These are phyloP conservation scores for Kodamaea suecica DNA, from an alignment of 1,139 yeast species.

Conservation along the genomic window DNA sequence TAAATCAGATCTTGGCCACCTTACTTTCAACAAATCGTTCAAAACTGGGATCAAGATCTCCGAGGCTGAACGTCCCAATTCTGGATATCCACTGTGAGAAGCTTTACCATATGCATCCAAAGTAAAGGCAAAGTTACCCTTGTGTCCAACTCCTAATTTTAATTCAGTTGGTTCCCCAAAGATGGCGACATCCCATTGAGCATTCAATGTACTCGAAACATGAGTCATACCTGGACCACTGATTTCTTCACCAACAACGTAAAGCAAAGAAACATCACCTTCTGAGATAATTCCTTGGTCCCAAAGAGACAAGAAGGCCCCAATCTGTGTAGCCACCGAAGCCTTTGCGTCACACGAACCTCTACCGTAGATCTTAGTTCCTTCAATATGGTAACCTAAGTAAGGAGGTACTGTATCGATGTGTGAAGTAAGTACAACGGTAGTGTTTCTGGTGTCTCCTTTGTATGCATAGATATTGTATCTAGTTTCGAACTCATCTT, in stretches of 20 bases:
- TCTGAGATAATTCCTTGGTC: constrained; percentile 35
- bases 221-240: constrained; percentile 58
- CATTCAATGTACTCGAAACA: constrained; percentile 38
- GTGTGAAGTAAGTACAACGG: constrained; percentile 58
- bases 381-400: constrained; percentile 50
- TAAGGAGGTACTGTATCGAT: constrained; percentile 45
- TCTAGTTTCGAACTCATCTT: constrained; percentile 27
- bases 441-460: constrained; percentile 45
- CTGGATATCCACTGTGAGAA: constrained; percentile 70
- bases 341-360: constrained; percentile 71
- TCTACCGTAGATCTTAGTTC: constrained; percentile 55
- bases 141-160: constrained; percentile 66
- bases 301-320: constrained; percentile 47
- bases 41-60: constrained; percentile 54
- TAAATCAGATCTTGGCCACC: constrained; percentile 47
- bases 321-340: constrained; percentile 61
- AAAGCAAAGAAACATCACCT: constrained; percentile 43
- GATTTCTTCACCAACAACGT: constrained; percentile 63
- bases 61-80: constrained; percentile 59
- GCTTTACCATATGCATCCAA: constrained; percentile 54
- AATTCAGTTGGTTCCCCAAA: constrained; percentile 77
- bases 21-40: constrained; percentile 25
- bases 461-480: constrained; percentile 48
- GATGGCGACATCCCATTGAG: constrained; percentile 57
- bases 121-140: constrained; percentile 48